A percentile compares a stretch with the other conserved stretches of the same genome.
These are phyloP conservation scores for Bipolaris zeicola DNA, from an alignment of 2,329 filamentous ascomycete genomes.

Conservation along the genomic window DNA sequence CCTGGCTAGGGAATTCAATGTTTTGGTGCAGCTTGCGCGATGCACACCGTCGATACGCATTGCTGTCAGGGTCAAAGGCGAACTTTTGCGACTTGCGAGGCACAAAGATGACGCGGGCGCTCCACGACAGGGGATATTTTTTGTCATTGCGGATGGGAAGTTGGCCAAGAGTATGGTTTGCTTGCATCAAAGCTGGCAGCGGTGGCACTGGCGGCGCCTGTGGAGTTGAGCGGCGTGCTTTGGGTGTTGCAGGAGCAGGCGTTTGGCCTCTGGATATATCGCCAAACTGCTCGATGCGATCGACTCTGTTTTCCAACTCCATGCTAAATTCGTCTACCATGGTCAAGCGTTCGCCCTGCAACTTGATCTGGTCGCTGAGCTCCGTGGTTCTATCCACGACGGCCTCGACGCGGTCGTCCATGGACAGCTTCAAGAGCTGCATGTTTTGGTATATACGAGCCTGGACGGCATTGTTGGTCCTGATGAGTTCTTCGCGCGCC, in stretches of 20 bases:
- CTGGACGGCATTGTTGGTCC: slow-evolving; percentile 42
- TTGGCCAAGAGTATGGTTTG: slow-evolving; percentile 37
- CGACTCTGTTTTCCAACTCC: slow-evolving; percentile 48
- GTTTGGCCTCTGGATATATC: slow-evolving; percentile 38
- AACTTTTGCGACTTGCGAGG: slow-evolving; percentile 46
- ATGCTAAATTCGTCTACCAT: slow-evolving; percentile 50
- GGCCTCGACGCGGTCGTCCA: slow-evolving; percentile 50
- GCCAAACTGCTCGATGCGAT: slow-evolving; percentile 38
- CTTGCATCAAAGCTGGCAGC: slow-evolving; percentile 36
- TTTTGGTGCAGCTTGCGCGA: slow-evolving; percentile 49
- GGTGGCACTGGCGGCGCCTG: slow-evolving; percentile 36
- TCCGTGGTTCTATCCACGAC: slow-evolving; percentile 50
- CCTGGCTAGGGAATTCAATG: slow-evolving; percentile 45
- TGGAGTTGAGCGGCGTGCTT: slow-evolving; percentile 27
- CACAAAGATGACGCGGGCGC: slow-evolving; percentile 46
- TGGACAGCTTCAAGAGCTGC: slow-evolving; percentile 45
- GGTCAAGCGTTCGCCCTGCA: slow-evolving; percentile 42
- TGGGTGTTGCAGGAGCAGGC: slow-evolving; percentile 38
- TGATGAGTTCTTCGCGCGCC: slow-evolving; percentile 42
- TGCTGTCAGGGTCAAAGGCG: slow-evolving; percentile 48
- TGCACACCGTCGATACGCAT: slow-evolving; percentile 46
- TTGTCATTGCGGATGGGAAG: slow-evolving; percentile 48
- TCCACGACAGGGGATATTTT: slow-evolving; percentile 47
- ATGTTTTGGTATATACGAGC: slow-evolving; percentile 48
- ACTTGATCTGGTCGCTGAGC: slow-evolving; percentile 46